Base-by-base conservation (phyloP, 2,329 filamentous ascomycete genomes). In the Pseudogymnoascus destructans region DNA sequence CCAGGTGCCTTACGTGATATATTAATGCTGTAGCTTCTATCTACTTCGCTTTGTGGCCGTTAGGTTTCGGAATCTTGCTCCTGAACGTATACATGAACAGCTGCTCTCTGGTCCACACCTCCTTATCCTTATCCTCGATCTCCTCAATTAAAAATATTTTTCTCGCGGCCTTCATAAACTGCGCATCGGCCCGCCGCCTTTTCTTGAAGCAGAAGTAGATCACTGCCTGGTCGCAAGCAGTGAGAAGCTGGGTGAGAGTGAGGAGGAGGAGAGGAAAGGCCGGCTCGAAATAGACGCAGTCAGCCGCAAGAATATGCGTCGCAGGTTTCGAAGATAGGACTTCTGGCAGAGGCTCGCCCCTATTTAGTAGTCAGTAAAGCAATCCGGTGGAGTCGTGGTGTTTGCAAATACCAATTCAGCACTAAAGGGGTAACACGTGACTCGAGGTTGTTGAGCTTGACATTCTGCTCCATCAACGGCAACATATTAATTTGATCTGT, bases 231-330 rank as follows among this genome's bases (percentile, higher is more conserved):
- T 86, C 85, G 70, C 85, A 90, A 42, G 90, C 78, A 13, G 80
- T 79, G 63, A 95, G 76, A 54, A 96, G 76, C 62, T 87, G 82
- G 60, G 80, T 75, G 63, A 97, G 74, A 5, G 92, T 97, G 62
- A 82, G 74, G 67, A 93, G 79, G 52, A 98, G 78, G 32, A 96
- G 76, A 27, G 92, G 91, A 68, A 97, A 97, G 1, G 93, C 89
- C 2, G 92, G 90, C 72, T 97, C 93, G 70, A 95, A 95, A 75
- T 97, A 98, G 55, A 95, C 90, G 72, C 92, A 97, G 71, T 97
- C 93, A 38, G 91, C 92, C 3, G 93, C 93, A n/a, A 97, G 79
- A 59, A 98, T 84, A 58, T 95, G 77, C 66, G 91, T 83, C 15
- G 90, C 89, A 62, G 80, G 79, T 64, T 77, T 75, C 58, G 76